phyloP scores from a whole-genome alignment of 768 basidiomycete genomes.

The Amanita pallidorosea region DNA sequence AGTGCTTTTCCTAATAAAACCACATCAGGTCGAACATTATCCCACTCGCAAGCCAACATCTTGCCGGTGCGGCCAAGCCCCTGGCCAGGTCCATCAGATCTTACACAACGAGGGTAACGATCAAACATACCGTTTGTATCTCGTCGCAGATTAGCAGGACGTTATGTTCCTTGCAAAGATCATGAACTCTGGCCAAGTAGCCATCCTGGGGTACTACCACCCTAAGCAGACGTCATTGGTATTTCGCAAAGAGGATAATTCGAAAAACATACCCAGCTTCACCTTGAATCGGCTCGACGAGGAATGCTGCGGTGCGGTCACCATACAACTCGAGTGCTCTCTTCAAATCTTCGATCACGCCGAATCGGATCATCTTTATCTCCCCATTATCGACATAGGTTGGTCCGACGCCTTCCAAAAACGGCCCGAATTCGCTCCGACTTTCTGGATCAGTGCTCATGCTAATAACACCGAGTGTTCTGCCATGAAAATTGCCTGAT shows the following conservation, averaged over 20 bases:
- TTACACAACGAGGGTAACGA: conserved; percentile 5
- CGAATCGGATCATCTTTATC: conserved; percentile 64
- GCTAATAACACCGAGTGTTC: conserved; percentile 73
- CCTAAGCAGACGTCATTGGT: conserved; percentile 24
- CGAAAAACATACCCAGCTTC: conserved; percentile 72
- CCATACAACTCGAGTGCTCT: conserved; percentile 74
- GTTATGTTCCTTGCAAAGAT: conserved; percentile 85
- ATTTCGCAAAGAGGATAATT: not conserved
- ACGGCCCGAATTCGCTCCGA: conserved; percentile 85
- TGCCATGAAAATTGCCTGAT: conserved; percentile 91
- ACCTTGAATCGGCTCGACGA: conserved; percentile 98
- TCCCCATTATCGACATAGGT: conserved; percentile 48
- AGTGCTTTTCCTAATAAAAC: conserved; percentile 93
- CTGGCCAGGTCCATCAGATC: conserved; percentile 20
- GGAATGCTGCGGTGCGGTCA: conserved; percentile 78
- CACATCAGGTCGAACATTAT: conserved; percentile 82
- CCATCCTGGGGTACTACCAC: conserved; percentile 88
- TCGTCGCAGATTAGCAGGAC: conserved; percentile 97
- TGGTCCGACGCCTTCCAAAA: conserved; percentile 77
- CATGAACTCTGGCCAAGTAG: conserved; percentile 69
- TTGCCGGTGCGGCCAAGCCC: conserved; percentile 91
- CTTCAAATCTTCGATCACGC: conserved; percentile 73
- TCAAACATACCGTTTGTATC: conserved; percentile 73
- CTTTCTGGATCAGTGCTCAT: conserved; percentile 95
- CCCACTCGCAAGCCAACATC: conserved; percentile 86